A percentile compares a stretch with the other conserved stretches of the same genome.
phyloP scores from a whole-genome alignment of 306 rosid species.

The Quercus aquifolioides region DNA sequence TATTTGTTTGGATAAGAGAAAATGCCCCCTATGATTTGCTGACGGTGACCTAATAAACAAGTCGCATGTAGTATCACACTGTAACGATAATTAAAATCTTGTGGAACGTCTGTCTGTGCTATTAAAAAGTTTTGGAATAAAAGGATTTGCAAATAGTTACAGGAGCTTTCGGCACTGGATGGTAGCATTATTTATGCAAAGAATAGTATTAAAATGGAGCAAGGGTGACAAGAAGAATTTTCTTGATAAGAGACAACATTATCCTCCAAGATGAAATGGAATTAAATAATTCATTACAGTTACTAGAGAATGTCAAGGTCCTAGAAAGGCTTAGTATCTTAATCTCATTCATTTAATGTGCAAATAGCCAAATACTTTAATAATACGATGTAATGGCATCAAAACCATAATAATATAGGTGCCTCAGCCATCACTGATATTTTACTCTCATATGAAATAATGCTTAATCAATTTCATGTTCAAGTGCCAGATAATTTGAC shows the following conservation, averaged over 20 bases:
- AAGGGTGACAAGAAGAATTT: constrained; percentile 12
- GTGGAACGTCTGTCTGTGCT: constrained; percentile 30
- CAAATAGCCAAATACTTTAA: not conserved
- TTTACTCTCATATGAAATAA: not conserved
- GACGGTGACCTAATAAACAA: constrained; percentile 59
- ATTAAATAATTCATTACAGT: not conserved
- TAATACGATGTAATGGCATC: not conserved
- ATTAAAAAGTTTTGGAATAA: constrained; percentile 38
- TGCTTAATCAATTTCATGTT: not conserved
- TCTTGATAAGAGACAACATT: not conserved
- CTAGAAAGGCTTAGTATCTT: not conserved
- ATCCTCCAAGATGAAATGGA: not conserved
- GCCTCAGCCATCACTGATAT: not conserved
- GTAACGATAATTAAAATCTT: constrained; percentile 36
- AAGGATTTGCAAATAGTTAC: constrained; percentile 26
- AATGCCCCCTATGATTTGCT: constrained; percentile 56
- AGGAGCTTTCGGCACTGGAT: constrained; percentile 38
- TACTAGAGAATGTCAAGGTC: not conserved
- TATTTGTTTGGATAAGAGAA: constrained; percentile 88
- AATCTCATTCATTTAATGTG: not conserved
- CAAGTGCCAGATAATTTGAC: not conserved
- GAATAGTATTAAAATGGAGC: not conserved
- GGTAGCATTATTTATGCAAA: constrained; percentile 29
- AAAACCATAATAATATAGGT: not conserved
- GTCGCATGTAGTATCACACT: constrained; percentile 52